Percentiles rank a stretch among this genome's conserved stretches.
Conservation (phyloP, 176 grass and related monocot genomes). For the Zizania latifolia region DNA sequence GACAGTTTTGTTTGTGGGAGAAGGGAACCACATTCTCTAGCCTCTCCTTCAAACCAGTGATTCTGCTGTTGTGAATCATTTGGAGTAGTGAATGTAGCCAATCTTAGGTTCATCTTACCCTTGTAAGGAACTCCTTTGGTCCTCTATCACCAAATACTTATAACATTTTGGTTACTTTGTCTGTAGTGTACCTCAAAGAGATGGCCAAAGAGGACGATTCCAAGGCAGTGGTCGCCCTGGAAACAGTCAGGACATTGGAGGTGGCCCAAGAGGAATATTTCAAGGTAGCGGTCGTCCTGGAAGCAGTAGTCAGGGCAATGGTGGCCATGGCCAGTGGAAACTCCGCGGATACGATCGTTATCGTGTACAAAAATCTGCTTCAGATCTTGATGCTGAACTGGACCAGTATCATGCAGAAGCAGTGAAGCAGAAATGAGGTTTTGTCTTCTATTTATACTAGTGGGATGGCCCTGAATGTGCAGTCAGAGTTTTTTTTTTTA, state of each 20-base stretch:
- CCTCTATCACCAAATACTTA: neutral
- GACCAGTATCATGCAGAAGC: conserved; percentile 65
- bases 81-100: neutral
- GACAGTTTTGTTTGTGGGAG: neutral
- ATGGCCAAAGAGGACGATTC: conserved; percentile 17
- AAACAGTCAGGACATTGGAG: conserved; percentile 21
- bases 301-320: conserved; percentile 23
- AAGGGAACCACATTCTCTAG: neutral
- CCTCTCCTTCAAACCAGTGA: neutral
- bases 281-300: conserved; percentile 34
- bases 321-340: conserved; percentile 33
- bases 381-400: conserved; percentile 78
- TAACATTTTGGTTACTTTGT: conserved; percentile 10
- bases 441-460: neutral
- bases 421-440: conserved; percentile 54
- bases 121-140: neutral
- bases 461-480: neutral
- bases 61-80: neutral
- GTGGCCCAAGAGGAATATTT: conserved; percentile 33
- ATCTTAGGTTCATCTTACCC: neutral
- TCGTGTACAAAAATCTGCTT: conserved; percentile 36
- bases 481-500: neutral
- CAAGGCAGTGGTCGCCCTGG: conserved; percentile 33
- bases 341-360: conserved; percentile 36
- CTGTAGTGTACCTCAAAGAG: conserved; percentile 43